Percentiles rank a stretch among this genome's conserved stretches.
Conservation (phyloP, 148 eudicot species). For the Oxyria digyna region DNA sequence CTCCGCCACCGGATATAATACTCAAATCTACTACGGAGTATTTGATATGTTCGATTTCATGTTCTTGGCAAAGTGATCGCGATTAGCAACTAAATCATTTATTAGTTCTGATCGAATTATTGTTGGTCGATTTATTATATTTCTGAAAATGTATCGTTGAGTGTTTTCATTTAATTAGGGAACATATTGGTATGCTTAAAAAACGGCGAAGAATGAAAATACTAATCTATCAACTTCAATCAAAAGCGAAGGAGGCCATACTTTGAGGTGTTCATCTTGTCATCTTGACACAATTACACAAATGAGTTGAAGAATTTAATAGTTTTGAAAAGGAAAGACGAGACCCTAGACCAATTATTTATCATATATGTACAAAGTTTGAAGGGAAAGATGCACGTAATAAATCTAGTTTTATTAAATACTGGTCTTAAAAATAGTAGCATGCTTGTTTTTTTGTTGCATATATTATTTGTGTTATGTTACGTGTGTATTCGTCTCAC, state of each 20-base stretch:
- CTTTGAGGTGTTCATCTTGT: neutral
- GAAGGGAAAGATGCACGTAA: neutral
- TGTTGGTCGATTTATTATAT: too few species aligned
- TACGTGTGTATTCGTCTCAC: conserved; percentile 2
- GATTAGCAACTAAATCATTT: too few species aligned
- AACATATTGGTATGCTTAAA: too few species aligned
- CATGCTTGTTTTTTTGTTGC: neutral
- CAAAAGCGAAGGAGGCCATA: neutral
- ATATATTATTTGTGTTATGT: neutral
- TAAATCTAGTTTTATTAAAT: neutral
- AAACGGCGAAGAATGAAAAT: too few species aligned
- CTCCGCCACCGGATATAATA: too few species aligned
- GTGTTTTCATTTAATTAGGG: too few species aligned
- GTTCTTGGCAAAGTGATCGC: too few species aligned
- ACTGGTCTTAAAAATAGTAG: neutral
- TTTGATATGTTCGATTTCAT: too few species aligned
- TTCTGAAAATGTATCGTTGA: too few species aligned
- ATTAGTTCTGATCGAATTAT: too few species aligned
- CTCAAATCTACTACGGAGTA: too few species aligned
- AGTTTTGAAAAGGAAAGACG: neutral
- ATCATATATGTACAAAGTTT: neutral
- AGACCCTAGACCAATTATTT: neutral
- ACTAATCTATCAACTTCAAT: neutral
- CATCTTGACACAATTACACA: neutral
- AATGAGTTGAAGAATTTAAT: too few species aligned